Evolutionary conservation across 441 rosid species (phyloP), one percentile per base, ranked within the genome.

Genomic region (Arabidopsis hybrid): DNA sequence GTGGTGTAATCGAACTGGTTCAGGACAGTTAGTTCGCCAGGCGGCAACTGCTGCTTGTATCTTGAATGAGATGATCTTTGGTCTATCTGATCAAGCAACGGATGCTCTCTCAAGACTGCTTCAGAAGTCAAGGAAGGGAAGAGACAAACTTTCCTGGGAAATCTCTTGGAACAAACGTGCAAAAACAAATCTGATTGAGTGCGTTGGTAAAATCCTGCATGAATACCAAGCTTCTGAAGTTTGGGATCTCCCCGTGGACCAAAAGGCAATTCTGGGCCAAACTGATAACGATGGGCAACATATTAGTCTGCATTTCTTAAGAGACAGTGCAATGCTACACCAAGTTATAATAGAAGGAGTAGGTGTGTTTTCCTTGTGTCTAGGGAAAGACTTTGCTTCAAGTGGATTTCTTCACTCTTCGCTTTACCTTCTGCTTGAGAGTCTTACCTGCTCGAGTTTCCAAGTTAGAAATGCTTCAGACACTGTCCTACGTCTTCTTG

Each of bases 321-420:
- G 61, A 35, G 99, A 93, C 83, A 75, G 85, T 65, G 89, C 97
- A 46, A 85, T 88, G 88, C 81, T 95, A 70, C 99, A 89, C 72
- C 96, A 91, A 93, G 99, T 83, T 58, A 65, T 53, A 56, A 49
- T 73, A 69, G 96, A 93, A 40, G 99, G 99, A 76, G 84, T 95
- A 72, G 98, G 98, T 65, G 83, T 87, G 62, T 91, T 85, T 80
- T 82, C 86, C 46, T 52, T 90, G 74, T 93, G 92, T 81, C 92
- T 95, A 17, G 94, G 96, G 61, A 67, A 85, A 61, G 88, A 86
- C 60, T 95, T 93, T 82, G 75, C 85, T 82, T 82, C 91, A 39
- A 83, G 91, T 78, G 98, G 99, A 73, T 95, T 88, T 84, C 96
- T 95, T 82, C 96, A 91, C 79, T 87, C 89, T 21, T 88, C 96